phyloP scores from a whole-genome alignment of 352 stramenopile genomes.

The Phytophthora rubi region DNA sequence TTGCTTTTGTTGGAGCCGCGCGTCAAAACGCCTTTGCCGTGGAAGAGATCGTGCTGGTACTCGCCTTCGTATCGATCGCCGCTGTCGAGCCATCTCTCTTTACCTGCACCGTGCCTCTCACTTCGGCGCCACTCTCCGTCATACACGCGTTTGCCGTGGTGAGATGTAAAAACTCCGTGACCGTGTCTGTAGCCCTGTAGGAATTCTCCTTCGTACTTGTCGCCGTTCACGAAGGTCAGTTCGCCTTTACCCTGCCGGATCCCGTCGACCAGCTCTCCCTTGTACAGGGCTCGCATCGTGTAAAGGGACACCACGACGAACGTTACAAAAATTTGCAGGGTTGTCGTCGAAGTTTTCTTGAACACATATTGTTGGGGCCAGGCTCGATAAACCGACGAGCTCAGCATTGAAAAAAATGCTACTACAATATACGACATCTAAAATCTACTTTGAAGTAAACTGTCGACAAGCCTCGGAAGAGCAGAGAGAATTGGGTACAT shows the following conservation, averaged over 20 bases:
- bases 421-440: no score
- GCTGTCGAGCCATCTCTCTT: slow-evolving; percentile 57
- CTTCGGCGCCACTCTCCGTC: slow-evolving; percentile 70
- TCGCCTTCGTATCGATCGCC: slow-evolving; percentile 73
- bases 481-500: no score
- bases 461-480: no score
- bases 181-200: slow-evolving; percentile 63
- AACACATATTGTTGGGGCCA: no score
- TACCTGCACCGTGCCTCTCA: slow-evolving; percentile 58
- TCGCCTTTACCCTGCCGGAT: slow-evolving; percentile 60
- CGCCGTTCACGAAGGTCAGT: slow-evolving; percentile 68
- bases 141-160: slow-evolving; percentile 55
- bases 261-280: slow-evolving; percentile 58
- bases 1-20: slow-evolving; percentile 47
- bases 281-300: slow-evolving; percentile 60
- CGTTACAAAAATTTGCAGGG: no score
- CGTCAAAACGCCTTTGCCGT: slow-evolving; percentile 60
- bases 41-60: slow-evolving; percentile 59
- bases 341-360: no score
- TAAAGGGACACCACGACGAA: slow-evolving; percentile 18
- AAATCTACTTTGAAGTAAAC: no score
- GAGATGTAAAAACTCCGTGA: slow-evolving; percentile 57
- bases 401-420: no score
- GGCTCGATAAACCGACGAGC: no score
- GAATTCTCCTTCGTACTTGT: slow-evolving; percentile 76